A percentile compares a stretch with the other conserved stretches of the same genome.
These are phyloP conservation scores for Cardiospermum halicacabum DNA, from an alignment of 345 rosid genomes.

Conservation along the genomic window DNA sequence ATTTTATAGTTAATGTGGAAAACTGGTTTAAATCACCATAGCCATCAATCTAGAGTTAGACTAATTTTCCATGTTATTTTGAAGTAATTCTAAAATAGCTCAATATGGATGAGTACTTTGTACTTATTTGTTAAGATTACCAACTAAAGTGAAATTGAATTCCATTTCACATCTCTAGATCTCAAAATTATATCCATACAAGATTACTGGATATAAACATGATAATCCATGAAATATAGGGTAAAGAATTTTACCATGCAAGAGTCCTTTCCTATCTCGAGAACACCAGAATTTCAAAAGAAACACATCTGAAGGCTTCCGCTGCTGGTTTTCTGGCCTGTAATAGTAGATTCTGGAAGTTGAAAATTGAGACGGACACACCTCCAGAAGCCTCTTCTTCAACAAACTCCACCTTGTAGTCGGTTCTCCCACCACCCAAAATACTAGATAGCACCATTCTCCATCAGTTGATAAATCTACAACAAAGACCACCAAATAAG, in stretches of 20 bases:
- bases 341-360: constrained; percentile 54
- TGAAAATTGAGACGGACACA: constrained; percentile 54
- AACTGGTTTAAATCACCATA: background rate
- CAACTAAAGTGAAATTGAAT: background rate
- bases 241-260: constrained; percentile 38
- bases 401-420: constrained; percentile 52
- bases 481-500: constrained; percentile 1
- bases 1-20: background rate
- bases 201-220: background rate
- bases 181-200: no score
- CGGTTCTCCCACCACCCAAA: constrained; percentile 59
- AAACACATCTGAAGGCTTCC: constrained; percentile 43
- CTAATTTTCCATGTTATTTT: background rate
- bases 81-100: background rate
- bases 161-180: background rate
- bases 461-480: constrained; percentile 65
- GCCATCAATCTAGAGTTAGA: background rate
- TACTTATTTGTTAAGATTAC: background rate
- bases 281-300: constrained; percentile 70
- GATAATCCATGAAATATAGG: background rate
- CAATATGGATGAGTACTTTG: background rate
- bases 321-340: constrained; percentile 28
- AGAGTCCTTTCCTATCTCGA: constrained; percentile 42
- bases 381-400: constrained; percentile 61
- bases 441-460: constrained; percentile 63